Base-by-base conservation (phyloP, 2,329 filamentous ascomycete species). In the Teratosphaeria nubilosa region DNA sequence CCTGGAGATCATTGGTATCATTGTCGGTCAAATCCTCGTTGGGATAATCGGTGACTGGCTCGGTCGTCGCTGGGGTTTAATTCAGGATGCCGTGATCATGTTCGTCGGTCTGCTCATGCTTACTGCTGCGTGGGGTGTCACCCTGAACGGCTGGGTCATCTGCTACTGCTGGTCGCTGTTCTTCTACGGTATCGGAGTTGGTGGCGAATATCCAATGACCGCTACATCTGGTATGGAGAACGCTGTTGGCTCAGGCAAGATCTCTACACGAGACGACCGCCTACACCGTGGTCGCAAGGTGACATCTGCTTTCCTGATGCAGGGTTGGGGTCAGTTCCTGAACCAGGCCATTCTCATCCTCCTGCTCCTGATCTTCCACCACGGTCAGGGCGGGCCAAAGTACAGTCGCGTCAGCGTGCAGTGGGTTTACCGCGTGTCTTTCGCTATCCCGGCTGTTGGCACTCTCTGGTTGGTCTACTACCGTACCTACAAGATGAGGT, bases 391-490 rank as follows among this genome's bases (percentile, higher is more conserved):
- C 54, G 81, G 84, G 65, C 84, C 88, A 24, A 90, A 91, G 2
- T 96, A 96, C 78, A 86, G 84, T 59, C 74, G 80, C 60, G 80
- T 85, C n/a, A 80, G 88, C 10, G 86, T 87, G 1, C 92, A 96
- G 76, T 96, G 87, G 82, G 90, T 89, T 10, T 96, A 91, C 83
- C 89, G 92, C 61, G 76, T 97, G 56, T 95, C 90, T 2, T 97
- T 97, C 71, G 91, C 90, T 54, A 85, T 96, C 66, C 91, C 92
- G 5, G 91, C 91, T 51, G 80, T 92, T 53, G 92, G 92, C 58
- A 96, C 92, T 1, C 80, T 95, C 48, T 96, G 91, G 91, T 86
- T 97, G 25, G 86, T 92, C 69, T 97, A 96, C 83, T 95, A 94
- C 81, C 88, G 92, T 83, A 87, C 85, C 71, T 96, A 85, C 80